Base-by-base conservation (phyloP, 441 rosid species). In the Erodium moschatum region DNA sequence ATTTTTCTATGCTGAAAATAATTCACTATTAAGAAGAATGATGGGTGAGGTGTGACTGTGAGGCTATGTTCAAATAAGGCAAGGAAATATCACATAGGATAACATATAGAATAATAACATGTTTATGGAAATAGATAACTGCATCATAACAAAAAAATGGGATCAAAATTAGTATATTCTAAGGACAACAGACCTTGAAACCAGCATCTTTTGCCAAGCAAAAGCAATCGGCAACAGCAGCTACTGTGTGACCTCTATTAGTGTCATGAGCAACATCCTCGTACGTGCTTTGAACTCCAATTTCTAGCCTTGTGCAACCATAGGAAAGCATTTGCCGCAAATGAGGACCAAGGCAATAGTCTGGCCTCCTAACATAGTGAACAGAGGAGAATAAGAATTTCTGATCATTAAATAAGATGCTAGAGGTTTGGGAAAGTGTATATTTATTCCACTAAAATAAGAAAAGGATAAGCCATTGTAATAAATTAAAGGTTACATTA, bases 261-360 rank as follows among this genome's bases (percentile, higher is more conserved):
- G 99, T 91, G 81, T 94, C 99, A 73, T 81, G 92, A 46, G 99
- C 97, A 76, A 94, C 99, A 88, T 94, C 99, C 81, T 94, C 99
- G 73, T 89, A 94, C 19, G 97, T 94, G 89, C 99, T 94, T 78
- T 94, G 99, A 70, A 94, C 99, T 79, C 99, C 99, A 69, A 94
- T 94, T 87, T 89, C 99, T 71, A 94, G 81, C 64, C 97, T 82
- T 62, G 99, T 94, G 76, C 97, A 94, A 67, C 99, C 99, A 84
- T 91, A 94, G 5, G 84, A 76, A 80, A 94, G 97, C 99, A 94
- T 94, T 81, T 94, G 99, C 69, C 92, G 85, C 82, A 94, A 76
- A 79, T 94, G 99, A 66, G 97, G 97, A 71, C 97, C 99, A 77
- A 94, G 94, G 75, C 99, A 94, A 81, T 91, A 94, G 78, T 89